Evolutionary conservation across 2,329 filamentous ascomycete genomes (phyloP), one percentile per base, ranked within the genome.

Genomic region (Pseudogymnoascus sp.): DNA sequence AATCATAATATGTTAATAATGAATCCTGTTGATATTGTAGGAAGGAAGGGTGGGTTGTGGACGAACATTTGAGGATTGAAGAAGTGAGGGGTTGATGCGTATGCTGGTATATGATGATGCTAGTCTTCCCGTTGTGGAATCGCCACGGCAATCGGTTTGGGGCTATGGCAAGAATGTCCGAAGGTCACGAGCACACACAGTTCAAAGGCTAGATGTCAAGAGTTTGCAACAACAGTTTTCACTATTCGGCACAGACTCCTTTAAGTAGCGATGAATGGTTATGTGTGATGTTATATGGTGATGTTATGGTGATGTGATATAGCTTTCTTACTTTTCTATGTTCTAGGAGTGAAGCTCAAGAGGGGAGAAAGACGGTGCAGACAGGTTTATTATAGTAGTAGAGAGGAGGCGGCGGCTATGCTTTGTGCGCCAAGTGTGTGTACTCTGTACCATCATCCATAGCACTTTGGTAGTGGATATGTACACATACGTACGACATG

Each of bases 61-160:
- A 52, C 45, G 14, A 16, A 52, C 45, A 52, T 52, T 52, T 52
- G 45, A 52, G 14, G 23, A 16, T 52, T 52, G 23, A 49, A 28
- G 45, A 30, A 30, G 25, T 52, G 45, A 52, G 45, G 45, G 45
- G 25, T 52, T 19, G 12, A 30, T 8, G 23, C 45, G 45, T 5
- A 14, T 49, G 45, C 3, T 28, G 14, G 25, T 16, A 11, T 52
- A 30, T 16, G 23, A 52, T 16, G 45, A 52, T 52, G 45, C 45
- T 52, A 52, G 45, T 11, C 8, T 52, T 52, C 45, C 45, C 45
- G 45, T 52, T 52, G 45, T 52, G 45, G 45, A 52, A 52, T 52
- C 14, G 45, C 23, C 42, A 49, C 22, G 45, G 45, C 14, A 52
- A 49, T 49, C 42, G 14, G 22, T 9, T n/a, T 52, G 45, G 45